Base-by-base conservation (phyloP, 1,284 basidiomycete species). In the Melampsora americana region DNA sequence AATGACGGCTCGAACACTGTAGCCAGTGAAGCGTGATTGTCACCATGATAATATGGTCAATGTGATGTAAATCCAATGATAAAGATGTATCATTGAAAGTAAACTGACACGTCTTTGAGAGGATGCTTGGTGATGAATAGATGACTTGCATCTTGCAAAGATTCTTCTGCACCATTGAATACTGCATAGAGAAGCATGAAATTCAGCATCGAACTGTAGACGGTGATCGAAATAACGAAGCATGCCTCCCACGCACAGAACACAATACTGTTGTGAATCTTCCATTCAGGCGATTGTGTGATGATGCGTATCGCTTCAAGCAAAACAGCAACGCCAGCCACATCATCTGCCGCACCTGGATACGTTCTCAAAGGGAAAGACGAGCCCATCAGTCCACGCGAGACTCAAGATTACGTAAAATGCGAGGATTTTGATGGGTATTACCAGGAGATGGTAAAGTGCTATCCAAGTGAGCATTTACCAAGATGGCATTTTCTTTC, bases 121-220 rank as follows among this genome's bases (percentile, higher is more conserved):
- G 77, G 28, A 61, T 67, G 39, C 32, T 73, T 44, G 66, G 78
- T 62, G 28, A 71, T 68, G 56, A 62, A 77, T 28, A 39, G 42
- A 28, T 75, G 50, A 72, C 60, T 61, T 5, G 72, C 69, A 48
- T 68, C 67, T 76, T 78, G 66, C 30, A 85, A 81, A 79, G 81
- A 91, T 81, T 95, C 93, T 82, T 99, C 95, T 6, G 91, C 96
- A 78, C 96, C 89, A 81, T 98, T 98, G 86, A 96, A 98, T 78
- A 98, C 92, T 93, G 78, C 32, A 32, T 16, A 50, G 28, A 20
- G 30, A 50, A 68, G 30, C n/a, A 3, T 18, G 16, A 65, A 39
- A 23, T 44, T 44, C 18, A 46, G 11, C 16, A 2, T 11, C 12
- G 56, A 23, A 5, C 11, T 23, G 18, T 44, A 44, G 3, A 11